Evolutionary conservation across 163 green algal genomes (phyloP), one percentile per base, ranked within the genome.

Genomic region (Trebouxia gelatinosa): DNA sequence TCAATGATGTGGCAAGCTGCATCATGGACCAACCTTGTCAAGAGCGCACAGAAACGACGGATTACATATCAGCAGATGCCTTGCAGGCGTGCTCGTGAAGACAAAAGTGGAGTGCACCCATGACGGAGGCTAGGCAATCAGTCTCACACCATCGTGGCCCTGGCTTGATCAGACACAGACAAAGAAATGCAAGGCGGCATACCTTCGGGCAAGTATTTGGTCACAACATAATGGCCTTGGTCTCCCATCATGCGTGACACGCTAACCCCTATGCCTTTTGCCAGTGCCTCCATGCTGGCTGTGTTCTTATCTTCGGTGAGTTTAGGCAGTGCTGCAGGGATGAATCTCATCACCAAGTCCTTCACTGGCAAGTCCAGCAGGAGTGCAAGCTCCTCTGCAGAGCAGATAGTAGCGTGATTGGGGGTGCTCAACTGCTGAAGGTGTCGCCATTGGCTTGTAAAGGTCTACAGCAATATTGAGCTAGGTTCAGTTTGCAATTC

Each of bases 181-280:
- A 26, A 34, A 31, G 1, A 34, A 28, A 21, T 62, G 51, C 51
- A 62, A 32, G 23, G 17, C 1, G 6, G 19, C 21, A 29, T 23
- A 82, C 78, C 78, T 37, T 86, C 76, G 79, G 86, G 93, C 28
- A 94, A 71, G 43, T 78, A 70, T n/a, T 90, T 82, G 0, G 91
- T 89, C 6, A 91, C 74, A 2, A 89, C 87, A 58, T 85, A 62
- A 71, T 92, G 80, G 0, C 87, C 83, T 54, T 88, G 70, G 48
- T 88, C 76, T 0, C 78, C 34, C 54, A 92, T 78, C 71, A 94
- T 72, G 19, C 68, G 59, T 1, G 71, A 57, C 28, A 80, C 28
- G 2, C 46, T 51, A 51, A 83, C 57, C 40, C 83, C 87, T n/a
- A 87, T 68, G 54, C 84, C 79, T 0, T 57, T 38, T 2, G 88